These are phyloP conservation scores for Cornus florida DNA, from an alignment of 148 eudicot species.

Conservation along the genomic window DNA sequence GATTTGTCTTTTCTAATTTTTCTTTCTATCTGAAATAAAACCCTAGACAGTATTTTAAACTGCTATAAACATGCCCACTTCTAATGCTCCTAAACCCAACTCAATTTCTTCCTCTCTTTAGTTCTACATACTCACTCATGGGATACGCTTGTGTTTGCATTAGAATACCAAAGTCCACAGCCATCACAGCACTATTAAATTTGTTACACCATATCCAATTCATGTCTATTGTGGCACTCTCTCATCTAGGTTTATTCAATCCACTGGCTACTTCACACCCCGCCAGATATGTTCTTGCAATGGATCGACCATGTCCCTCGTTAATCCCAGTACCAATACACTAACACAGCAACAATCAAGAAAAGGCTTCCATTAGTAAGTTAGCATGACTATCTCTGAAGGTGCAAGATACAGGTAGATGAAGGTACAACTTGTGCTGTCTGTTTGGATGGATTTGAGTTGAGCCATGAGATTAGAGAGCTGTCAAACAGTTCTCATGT, in stretches of 20 bases:
- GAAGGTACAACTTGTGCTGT: slow-evolving; percentile 18
- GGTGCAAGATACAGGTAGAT: not conserved
- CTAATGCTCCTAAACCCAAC: too few relatives aligned
- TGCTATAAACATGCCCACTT: too few relatives aligned
- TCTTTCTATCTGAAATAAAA: too few relatives aligned
- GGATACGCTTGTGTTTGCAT: not conserved
- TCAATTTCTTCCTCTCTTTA: too few relatives aligned
- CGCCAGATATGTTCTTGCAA: slow-evolving; percentile 4
- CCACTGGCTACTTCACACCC: not conserved
- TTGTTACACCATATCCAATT: not conserved
- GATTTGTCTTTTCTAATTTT: too few relatives aligned
- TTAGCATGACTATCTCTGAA: not conserved
- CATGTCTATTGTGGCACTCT: not conserved
- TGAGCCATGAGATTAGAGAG: slow-evolving; percentile 15
- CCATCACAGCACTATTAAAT: not conserved
- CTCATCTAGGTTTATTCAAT: slow-evolving; percentile 1
- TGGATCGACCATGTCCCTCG: slow-evolving; percentile 4
- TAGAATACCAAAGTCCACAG: not conserved
- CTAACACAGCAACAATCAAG: slow-evolving; percentile 2
- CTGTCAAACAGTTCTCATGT: slow-evolving; percentile 20
- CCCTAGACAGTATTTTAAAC: too few relatives aligned
- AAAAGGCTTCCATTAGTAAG: slow-evolving; percentile 14
- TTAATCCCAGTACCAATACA: not conserved
- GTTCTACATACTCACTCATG: not conserved
- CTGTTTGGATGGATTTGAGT: slow-evolving; percentile 8